Percentiles rank a stretch among this genome's conserved stretches.
phyloP scores from a whole-genome alignment of 768 basidiomycete species.

The Gymnopilus junonius region DNA sequence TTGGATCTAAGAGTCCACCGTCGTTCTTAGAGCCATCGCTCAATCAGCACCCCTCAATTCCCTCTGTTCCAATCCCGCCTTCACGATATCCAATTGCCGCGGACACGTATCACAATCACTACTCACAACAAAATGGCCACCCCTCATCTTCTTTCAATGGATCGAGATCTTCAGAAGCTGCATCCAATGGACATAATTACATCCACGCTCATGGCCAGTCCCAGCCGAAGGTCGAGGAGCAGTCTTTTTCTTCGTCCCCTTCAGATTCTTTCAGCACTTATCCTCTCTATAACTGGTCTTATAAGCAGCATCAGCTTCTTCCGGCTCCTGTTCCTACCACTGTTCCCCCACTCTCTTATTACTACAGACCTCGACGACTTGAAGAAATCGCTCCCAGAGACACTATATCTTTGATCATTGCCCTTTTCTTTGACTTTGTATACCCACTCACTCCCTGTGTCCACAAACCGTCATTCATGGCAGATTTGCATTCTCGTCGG shows the following conservation, averaged over 20 bases:
- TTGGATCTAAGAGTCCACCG: slow-evolving; percentile 47
- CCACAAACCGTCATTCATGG: slow-evolving; percentile 91
- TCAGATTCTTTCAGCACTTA: slow-evolving; percentile 65
- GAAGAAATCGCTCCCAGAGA: slow-evolving; percentile 85
- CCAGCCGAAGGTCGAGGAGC: slow-evolving; percentile 48
- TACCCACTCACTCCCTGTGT: slow-evolving; percentile 91
- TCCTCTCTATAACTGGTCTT: slow-evolving; percentile 73
- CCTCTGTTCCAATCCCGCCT: slow-evolving; percentile 56
- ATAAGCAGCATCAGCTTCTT: slow-evolving; percentile 60
- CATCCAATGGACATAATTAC: slow-evolving; percentile 38
- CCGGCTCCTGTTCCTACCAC: slow-evolving; percentile 48
- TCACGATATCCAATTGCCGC: slow-evolving; percentile 74
- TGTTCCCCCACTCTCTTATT: slow-evolving; percentile 70
- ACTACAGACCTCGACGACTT: slow-evolving; percentile 75
- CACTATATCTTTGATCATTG: slow-evolving; percentile 80
- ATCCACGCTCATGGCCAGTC: slow-evolving; percentile 34
- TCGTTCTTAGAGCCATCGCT: slow-evolving; percentile 59
- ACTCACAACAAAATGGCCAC: slow-evolving; percentile 42
- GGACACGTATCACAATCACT: slow-evolving; percentile 67
- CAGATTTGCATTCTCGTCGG: slow-evolving; percentile 77
- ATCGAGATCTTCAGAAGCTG: slow-evolving; percentile 43
- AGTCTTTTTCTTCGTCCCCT: slow-evolving; percentile 41
- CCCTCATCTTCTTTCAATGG: slow-evolving; percentile 44
- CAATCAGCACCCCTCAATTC: slow-evolving; percentile 41
- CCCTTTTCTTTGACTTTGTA: slow-evolving; percentile 93